Percentiles rank a stretch among this genome's conserved stretches.
Conservation (phyloP, 768 basidiomycete genomes). For the Cubamyces sp. region DNA sequence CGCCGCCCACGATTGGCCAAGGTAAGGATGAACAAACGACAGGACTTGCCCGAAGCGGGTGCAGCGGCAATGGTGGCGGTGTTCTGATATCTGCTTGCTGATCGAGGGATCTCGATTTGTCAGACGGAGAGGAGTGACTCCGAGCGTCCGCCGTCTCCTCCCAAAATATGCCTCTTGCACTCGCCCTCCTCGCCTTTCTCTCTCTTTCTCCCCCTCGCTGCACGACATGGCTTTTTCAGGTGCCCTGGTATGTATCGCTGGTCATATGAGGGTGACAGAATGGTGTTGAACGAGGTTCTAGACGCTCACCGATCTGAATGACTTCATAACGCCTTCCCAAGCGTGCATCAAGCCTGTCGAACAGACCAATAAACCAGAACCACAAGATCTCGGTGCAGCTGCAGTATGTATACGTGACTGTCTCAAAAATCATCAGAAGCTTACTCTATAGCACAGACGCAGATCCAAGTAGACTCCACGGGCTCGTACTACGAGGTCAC, state of each 20-base stretch:
- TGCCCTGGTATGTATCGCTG: conserved; percentile 61
- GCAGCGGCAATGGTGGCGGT: conserved; percentile 9
- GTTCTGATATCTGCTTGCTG: conserved; percentile 2
- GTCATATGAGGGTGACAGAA: neutral
- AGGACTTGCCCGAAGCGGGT: conserved; percentile 7
- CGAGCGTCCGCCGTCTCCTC: neutral
- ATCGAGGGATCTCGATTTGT: conserved; percentile 25
- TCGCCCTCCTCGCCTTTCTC: neutral
- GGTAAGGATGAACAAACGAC: neutral
- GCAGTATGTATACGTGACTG: conserved; percentile 39
- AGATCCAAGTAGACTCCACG: conserved; percentile 85
- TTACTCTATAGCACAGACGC: conserved; percentile 59
- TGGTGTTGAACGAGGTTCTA: conserved; percentile 34
- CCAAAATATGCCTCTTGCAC: conserved; percentile 8
- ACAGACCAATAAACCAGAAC: conserved; percentile 49
- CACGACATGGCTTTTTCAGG: conserved; percentile 81
- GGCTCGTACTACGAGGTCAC: conserved; percentile 90
- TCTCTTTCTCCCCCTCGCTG: neutral
- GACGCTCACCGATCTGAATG: conserved; percentile 94
- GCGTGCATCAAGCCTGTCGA: conserved; percentile 96
- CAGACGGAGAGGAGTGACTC: conserved; percentile 20
- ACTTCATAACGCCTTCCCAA: conserved; percentile 95
- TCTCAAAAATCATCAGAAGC: conserved; percentile 38
- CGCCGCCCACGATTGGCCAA: neutral
- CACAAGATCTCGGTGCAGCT: conserved; percentile 46